Percentiles rank a stretch among this genome's conserved stretches.
These are phyloP conservation scores for Diutina scorzettiae DNA, from an alignment of 1,139 yeast genomes.

Conservation along the genomic window DNA sequence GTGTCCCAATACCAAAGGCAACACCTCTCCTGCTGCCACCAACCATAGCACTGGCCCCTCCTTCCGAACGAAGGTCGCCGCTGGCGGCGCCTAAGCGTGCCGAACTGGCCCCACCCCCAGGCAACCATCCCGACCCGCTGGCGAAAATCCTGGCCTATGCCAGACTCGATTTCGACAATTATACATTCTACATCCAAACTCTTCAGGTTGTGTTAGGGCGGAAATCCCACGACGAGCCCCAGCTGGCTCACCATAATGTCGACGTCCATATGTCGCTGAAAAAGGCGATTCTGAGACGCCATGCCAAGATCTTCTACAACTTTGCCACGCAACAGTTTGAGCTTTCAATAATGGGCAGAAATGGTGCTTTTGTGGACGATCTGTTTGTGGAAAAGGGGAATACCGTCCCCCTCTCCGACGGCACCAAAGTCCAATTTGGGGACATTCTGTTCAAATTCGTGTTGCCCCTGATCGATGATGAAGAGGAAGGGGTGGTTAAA, in stretches of 20 bases:
- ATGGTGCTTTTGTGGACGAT: constrained; percentile 94
- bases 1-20: not conserved
- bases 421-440: constrained; percentile 83
- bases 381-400: constrained; percentile 78
- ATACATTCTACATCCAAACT: constrained; percentile 91
- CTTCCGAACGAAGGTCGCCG: constrained; percentile 2
- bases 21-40: not conserved
- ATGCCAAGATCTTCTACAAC: constrained; percentile 89
- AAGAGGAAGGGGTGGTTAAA: constrained; percentile 11
- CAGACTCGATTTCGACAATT: constrained; percentile 80
- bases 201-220: constrained; percentile 88
- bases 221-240: constrained; percentile 58
- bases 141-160: constrained; percentile 76
- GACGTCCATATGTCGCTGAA: constrained; percentile 89
- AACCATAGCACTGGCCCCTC: not conserved
- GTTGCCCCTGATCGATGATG: constrained; percentile 44
- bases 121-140: not conserved
- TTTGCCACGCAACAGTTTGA: constrained; percentile 92
- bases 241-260: constrained; percentile 39
- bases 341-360: constrained; percentile 78
- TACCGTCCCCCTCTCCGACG: constrained; percentile 73
- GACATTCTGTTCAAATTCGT: constrained; percentile 82
- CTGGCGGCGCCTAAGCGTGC: constrained; percentile 5
- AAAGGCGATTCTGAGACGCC: constrained; percentile 84
- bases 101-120: constrained; percentile 3